These are phyloP conservation scores for Carex scoparia DNA, from an alignment of 176 grass and related monocot species.

Conservation along the genomic window DNA sequence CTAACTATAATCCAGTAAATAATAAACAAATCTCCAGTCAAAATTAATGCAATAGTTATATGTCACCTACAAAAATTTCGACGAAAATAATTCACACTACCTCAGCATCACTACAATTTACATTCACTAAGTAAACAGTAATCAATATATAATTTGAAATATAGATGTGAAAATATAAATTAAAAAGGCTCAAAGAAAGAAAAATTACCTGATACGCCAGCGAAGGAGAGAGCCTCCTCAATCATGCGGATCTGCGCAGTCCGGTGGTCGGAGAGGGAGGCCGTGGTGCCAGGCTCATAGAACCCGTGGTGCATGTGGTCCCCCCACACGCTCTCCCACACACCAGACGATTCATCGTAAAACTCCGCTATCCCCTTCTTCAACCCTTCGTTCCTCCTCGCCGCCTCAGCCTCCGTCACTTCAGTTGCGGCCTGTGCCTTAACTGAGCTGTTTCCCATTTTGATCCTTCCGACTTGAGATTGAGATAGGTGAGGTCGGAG, in stretches of 20 bases:
- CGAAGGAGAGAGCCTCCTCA: slow-evolving; percentile 89
- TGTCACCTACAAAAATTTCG: too few relatives aligned
- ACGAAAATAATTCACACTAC: too few relatives aligned
- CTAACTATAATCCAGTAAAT: not conserved
- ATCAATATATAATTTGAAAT: not conserved
- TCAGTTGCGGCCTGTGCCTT: not conserved
- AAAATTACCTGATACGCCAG: slow-evolving; percentile 48
- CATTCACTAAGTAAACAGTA: too few relatives aligned
- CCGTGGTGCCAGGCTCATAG: slow-evolving; percentile 47
- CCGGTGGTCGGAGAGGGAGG: slow-evolving; percentile 62
- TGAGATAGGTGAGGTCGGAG: not conserved
- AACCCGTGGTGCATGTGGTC: slow-evolving; percentile 99
- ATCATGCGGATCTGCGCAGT: slow-evolving; percentile 85
- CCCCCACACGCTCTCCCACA: slow-evolving; percentile 92
- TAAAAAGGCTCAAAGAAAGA: not conserved
- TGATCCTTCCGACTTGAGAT: not conserved
- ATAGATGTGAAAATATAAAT: not conserved
- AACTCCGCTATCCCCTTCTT: slow-evolving; percentile 94
- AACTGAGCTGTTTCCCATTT: not conserved
- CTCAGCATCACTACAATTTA: too few relatives aligned
- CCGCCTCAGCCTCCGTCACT: not conserved
- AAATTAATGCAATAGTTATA: too few relatives aligned
- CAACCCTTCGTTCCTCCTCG: slow-evolving; percentile 31
- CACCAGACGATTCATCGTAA: slow-evolving; percentile 82
- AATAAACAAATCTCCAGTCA: too few relatives aligned